Evolutionary conservation across 2,329 filamentous ascomycete genomes (phyloP).

Genomic region (Aspergillus sergii): DNA sequence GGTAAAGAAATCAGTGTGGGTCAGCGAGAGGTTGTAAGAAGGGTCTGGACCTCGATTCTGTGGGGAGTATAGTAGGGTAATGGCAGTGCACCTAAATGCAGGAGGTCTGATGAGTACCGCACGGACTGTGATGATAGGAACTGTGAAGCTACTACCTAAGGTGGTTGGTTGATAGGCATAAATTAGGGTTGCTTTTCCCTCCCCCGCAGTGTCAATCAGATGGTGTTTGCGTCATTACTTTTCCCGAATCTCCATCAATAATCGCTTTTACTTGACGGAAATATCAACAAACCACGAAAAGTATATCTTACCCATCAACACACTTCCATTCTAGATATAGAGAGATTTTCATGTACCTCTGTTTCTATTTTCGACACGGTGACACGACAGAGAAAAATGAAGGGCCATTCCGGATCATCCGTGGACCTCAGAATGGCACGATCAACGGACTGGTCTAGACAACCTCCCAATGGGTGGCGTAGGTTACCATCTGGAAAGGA

Average conservation of each 20-base stretch:
- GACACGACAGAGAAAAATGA: neutral
- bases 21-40: neutral
- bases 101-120: conserved; percentile 2
- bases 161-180: neutral
- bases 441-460: neutral
- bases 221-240: conserved; percentile 1
- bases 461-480: neutral
- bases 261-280: too few relatives aligned
- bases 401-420: neutral
- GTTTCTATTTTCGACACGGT: neutral
- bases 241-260: neutral
- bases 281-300: neutral
- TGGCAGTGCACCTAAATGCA: neutral
- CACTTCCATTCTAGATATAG: neutral
- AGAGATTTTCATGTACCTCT: neutral
- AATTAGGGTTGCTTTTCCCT: neutral
- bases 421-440: neutral
- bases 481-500: neutral
- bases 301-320: neutral
- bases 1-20: neutral
- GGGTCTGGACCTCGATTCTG: neutral
- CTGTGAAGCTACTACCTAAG: neutral
- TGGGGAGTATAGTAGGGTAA: neutral
- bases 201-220: neutral
- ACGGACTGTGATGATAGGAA: neutral